Base-by-base conservation (phyloP, 2,329 filamentous ascomycete genomes). In the Colletotrichum lupini region DNA sequence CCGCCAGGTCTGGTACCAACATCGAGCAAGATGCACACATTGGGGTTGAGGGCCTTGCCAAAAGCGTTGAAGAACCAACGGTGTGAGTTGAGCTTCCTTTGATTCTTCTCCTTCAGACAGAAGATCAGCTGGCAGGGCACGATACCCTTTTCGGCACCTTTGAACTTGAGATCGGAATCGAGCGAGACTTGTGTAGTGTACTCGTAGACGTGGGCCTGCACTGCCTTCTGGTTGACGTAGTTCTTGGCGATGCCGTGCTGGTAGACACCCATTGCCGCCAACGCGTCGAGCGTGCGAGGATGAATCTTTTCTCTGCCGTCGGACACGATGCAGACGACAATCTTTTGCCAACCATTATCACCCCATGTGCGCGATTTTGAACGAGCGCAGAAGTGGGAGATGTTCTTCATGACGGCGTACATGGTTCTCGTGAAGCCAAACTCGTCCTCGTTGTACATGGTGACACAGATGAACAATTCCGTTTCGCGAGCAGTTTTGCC, bases 31-130 rank as follows among this genome's bases (percentile, higher is more conserved):
- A 99, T 98, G 83, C 97, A 99, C 42, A 99, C 94, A 76, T 99
- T 99, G 0, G 97, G 97, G 77, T 96, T 97, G 28, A 99, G 87
- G 0, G 96, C 93, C 75, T 93, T 92, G 35, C 97, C 97, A 80
- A 99, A 98, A 0, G 97, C 97, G 80, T 99, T 99, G 87, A 99
- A 99, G 85, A 98, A 98, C 97, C 97, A 99, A 70, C 97, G 92
- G 83, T 99, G 97, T 1, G 95, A 98, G 86, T 99, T 99, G 77
- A 99, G 90, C 86, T 99, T 99, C 85, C 98, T 97, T 80, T 93
- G 91, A 82, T 99, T 99, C 86, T 97, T 95, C 82, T 99, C 97
- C 85, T 99, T 99, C 75, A 99, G 86, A 80, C 97, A 99, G 83
- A 99, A 99, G 78, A 99, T 96, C 87, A 99, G 95, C 85, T 99